phyloP scores from a whole-genome alignment of 1,284 basidiomycete genomes.

The Termitomyces sp. region DNA sequence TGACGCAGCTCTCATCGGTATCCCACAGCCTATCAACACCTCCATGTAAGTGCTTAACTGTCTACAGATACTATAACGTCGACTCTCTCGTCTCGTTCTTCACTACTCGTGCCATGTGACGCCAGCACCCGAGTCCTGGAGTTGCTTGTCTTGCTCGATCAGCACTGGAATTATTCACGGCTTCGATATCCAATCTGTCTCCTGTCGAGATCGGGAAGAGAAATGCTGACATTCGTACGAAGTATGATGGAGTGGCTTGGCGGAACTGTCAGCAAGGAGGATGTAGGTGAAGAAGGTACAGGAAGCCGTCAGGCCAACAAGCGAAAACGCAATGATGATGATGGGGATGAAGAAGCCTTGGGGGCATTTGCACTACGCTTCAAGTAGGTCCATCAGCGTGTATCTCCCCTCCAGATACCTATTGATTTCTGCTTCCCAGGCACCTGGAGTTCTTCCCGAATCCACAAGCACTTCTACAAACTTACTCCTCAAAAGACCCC shows the following conservation, averaged over 20 bases:
- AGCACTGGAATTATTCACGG: constrained; percentile 92
- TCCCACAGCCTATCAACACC: constrained; percentile 16
- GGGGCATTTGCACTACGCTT: constrained; percentile 74
- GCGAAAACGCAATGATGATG: constrained; percentile 55
- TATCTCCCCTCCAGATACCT: background rate
- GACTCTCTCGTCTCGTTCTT: constrained; percentile 72
- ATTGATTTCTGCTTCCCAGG: constrained; percentile 35
- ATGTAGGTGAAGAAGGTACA: constrained; percentile 71
- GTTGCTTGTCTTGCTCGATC: constrained; percentile 90
- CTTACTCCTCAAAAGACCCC: constrained; percentile 80
- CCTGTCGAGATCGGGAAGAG: constrained; percentile 83
- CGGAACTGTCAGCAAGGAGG: constrained; percentile 86
- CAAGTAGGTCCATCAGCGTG: constrained; percentile 39
- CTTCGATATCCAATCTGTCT: constrained; percentile 87
- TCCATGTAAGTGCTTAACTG: constrained; percentile 11
- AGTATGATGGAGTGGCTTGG: constrained; percentile 99
- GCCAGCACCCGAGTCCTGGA: constrained; percentile 92
- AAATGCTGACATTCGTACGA: constrained; percentile 91
- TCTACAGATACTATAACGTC: constrained; percentile 76
- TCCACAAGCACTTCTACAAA: constrained; percentile 75
- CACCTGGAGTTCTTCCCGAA: constrained; percentile 88
- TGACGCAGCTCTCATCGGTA: constrained; percentile 85
- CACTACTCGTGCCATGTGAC: constrained; percentile 89
- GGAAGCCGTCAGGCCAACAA: constrained; percentile 50
- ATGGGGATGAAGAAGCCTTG: constrained; percentile 67